These are phyloP conservation scores for Agrocybe praecox DNA, from an alignment of 768 basidiomycete species.

Conservation along the genomic window DNA sequence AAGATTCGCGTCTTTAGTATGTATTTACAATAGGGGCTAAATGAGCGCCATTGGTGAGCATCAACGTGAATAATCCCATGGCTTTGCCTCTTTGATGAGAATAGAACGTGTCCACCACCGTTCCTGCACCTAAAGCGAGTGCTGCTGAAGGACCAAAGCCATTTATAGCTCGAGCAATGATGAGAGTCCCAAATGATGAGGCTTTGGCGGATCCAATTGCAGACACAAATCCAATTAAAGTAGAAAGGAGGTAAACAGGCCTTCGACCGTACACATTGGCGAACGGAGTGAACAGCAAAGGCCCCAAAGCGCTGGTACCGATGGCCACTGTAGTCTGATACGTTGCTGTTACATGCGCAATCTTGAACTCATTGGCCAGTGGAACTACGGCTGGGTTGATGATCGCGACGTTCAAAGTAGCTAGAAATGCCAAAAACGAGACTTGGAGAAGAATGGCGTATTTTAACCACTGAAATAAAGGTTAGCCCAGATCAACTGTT, in stretches of 20 bases:
- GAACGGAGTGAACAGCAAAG: conserved; percentile 38
- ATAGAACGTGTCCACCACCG: conserved; percentile 38
- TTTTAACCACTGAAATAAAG: conserved; percentile 33
- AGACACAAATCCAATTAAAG: conserved; percentile 35
- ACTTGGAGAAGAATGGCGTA: conserved; percentile 33
- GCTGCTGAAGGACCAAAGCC: conserved; percentile 38
- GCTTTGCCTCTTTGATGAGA: conserved; percentile 42
- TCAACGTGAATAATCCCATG: conserved; percentile 44
- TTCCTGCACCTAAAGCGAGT: conserved; percentile 38
- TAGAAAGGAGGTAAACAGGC: conserved; percentile 35
- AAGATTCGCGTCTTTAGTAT: no score
- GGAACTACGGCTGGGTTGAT: conserved; percentile 41
- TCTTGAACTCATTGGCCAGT: conserved; percentile 37
- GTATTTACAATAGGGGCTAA: conserved; percentile 40
- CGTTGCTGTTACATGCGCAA: conserved; percentile 36
- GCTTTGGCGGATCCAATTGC: conserved; percentile 35
- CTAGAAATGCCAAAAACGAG: conserved; percentile 35
- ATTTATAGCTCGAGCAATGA: conserved; percentile 37
- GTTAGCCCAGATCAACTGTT: no score
- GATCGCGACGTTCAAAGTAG: conserved; percentile 39
- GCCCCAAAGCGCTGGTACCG: conserved; percentile 35
- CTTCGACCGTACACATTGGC: conserved; percentile 43
- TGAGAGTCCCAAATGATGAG: conserved; percentile 31
- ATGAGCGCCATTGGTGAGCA: conserved; percentile 43
- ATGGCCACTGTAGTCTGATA: conserved; percentile 43